Evolutionary conservation across 2,329 filamentous ascomycete species (phyloP), one percentile per base, ranked within the genome.

Genomic region (Scedosporium boydii): DNA sequence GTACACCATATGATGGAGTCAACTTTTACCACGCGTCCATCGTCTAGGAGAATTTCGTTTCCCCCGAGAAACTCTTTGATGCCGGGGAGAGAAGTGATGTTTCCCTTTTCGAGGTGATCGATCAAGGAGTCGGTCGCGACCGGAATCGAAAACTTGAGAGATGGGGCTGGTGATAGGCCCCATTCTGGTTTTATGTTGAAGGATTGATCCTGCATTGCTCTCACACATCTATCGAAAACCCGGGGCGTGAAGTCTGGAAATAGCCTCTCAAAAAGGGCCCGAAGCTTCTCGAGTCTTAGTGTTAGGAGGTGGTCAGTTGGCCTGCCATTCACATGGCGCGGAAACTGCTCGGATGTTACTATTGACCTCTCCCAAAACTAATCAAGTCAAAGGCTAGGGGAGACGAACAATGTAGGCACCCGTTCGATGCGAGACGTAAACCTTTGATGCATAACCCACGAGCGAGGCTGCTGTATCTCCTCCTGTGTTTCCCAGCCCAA

Each of bases 391-490:
- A 14, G 34, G 12, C 10, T n/a, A 38, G 34, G 34, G 34, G 10
- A 7, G 67, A 60, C 69, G 67, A 58, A 78, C 70, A 14, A 78
- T 67, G 41, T 75, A 61, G 1, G 69, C 67, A 3, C 77, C 77
- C 2, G 73, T 72, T 0, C 73, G 73, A 48, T 78, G 77, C 7
- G 77, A 76, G 9, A 78, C 65, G 68, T 75, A 80, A 3, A 78
- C 69, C 44, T 77, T 73, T 3, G 70, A 66, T 0, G 74, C 74
- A 6, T 73, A 67, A 0, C 69, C 69, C 0, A 72, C 67, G 4
- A 80, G 68, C 4, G 69, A 68, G 1, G 73, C 63, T 12, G 69
- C 69, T 0, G 69, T 69, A 26, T 72, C 71, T 18, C 66, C 69
- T 1, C 68, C 68, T 1, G 75, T 78, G 56, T 74, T 76, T 16